Percentiles rank a stretch among this genome's conserved stretches.
Evolutionary conservation across 352 stramenopile species (phyloP).

Genomic region (Globisporangium barbulae): DNA sequence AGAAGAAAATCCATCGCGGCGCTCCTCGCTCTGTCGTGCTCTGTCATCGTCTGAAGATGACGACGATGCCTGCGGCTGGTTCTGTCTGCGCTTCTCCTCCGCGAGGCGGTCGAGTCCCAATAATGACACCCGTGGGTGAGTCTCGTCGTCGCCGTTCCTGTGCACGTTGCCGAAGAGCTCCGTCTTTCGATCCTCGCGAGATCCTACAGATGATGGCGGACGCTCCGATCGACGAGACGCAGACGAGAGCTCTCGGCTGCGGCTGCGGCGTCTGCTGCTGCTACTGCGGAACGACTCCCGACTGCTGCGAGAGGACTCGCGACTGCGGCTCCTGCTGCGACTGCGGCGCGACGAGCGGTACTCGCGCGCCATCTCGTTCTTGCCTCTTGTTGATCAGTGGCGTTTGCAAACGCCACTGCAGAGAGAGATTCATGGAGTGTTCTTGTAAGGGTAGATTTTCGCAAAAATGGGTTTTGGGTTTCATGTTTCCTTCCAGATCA

Average conservation of each 20-base stretch:
- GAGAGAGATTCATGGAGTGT: too few relatives aligned
- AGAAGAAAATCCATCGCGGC: neutral
- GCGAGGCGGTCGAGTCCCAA: constrained; percentile 64
- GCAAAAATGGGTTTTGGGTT: too few relatives aligned
- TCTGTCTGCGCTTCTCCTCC: constrained; percentile 55
- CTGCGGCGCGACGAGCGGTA: constrained; percentile 13
- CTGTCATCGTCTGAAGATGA: neutral
- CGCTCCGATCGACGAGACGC: neutral
- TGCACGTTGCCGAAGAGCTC: constrained; percentile 27
- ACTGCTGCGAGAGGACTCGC: constrained; percentile 13
- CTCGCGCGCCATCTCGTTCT: constrained; percentile 21
- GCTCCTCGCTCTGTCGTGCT: neutral
- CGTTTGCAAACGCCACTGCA: too few relatives aligned
- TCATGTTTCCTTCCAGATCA: too few relatives aligned
- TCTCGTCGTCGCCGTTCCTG: neutral
- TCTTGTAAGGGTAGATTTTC: too few relatives aligned
- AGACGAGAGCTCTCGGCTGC: constrained; percentile 10
- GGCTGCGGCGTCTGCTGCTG: constrained; percentile 10
- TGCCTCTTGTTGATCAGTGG: too few relatives aligned
- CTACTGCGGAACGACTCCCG: constrained; percentile 13
- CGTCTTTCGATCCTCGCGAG: constrained; percentile 15
- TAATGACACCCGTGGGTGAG: constrained; percentile 24
- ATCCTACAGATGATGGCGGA: constrained; percentile 3
- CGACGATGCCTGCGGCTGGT: neutral
- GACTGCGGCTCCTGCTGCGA: constrained; percentile 20